Conservation (phyloP, 23 red algal species). For the Gracilaria gracilis region DNA sequence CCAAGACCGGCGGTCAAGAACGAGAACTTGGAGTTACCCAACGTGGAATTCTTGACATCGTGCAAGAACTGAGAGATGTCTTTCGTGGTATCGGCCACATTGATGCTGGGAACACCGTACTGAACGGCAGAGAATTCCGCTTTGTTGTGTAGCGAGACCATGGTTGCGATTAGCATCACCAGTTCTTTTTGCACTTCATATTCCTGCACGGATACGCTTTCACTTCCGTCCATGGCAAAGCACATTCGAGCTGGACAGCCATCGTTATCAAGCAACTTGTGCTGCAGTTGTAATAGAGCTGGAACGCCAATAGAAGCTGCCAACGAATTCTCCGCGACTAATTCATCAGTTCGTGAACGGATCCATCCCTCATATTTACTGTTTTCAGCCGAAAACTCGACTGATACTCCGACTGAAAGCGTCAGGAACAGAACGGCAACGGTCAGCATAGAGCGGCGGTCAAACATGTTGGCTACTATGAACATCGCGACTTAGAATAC, state of each 20-base stretch:
- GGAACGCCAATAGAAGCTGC: not conserved
- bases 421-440: too few relatives aligned
- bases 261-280: not conserved
- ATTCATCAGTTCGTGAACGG: not conserved
- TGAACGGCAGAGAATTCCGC: constrained; percentile 6
- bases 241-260: constrained; percentile 25
- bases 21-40: not conserved
- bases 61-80: not conserved
- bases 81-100: not conserved
- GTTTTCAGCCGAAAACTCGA: too few relatives aligned
- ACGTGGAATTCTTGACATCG: not conserved
- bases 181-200: constrained; percentile 20
- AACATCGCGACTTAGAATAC: too few relatives aligned
- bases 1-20: not conserved
- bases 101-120: not conserved
- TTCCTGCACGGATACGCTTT: not conserved
- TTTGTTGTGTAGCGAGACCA: not conserved
- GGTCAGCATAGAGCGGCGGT: too few relatives aligned
- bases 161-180: not conserved
- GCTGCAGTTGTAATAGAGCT: not conserved
- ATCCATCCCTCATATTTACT: too few relatives aligned
- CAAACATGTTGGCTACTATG: too few relatives aligned
- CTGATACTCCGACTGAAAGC: too few relatives aligned
- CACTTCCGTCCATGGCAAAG: constrained; percentile 50
- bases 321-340: not conserved